A percentile compares a stretch with the other conserved stretches of the same genome.
Conservation (phyloP, 768 basidiomycete genomes). For the Pisolithus orientalis region DNA sequence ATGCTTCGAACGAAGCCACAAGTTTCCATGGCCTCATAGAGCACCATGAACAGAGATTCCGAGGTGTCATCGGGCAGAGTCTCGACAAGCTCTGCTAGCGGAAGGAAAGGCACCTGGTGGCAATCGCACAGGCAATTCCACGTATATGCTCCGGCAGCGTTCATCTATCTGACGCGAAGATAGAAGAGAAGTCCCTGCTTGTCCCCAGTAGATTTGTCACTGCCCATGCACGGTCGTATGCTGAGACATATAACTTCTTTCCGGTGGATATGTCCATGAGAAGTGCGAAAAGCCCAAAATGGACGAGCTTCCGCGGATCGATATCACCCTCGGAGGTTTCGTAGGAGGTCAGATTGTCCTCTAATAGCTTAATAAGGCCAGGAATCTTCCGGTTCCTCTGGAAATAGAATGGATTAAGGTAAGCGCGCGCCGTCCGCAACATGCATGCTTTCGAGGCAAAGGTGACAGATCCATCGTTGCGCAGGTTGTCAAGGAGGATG, state of each 20-base stretch:
- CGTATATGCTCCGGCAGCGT: background rate
- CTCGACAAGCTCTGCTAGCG: background rate
- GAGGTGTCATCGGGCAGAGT: background rate
- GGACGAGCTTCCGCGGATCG: background rate
- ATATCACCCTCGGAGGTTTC: background rate
- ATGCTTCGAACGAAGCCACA: background rate
- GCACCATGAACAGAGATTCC: background rate
- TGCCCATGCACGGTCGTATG: background rate
- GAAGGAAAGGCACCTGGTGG: background rate
- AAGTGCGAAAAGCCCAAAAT: conserved; percentile 4
- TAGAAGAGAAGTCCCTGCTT: background rate
- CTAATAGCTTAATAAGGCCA: background rate
- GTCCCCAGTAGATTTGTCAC: background rate
- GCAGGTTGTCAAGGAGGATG: conserved; percentile 1
- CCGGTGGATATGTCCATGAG: conserved; percentile 4
- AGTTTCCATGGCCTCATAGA: background rate
- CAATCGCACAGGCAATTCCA: background rate
- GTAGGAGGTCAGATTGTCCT: background rate
- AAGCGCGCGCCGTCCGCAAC: conserved; percentile 1
- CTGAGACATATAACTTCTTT: background rate
- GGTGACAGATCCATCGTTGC: background rate
- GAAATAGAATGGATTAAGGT: background rate
- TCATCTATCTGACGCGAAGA: background rate
- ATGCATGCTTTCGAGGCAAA: conserved; percentile 2
- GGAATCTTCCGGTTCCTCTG: background rate